These are phyloP conservation scores for Galerina sulciceps DNA, from an alignment of 768 basidiomycete genomes.

Conservation along the genomic window DNA sequence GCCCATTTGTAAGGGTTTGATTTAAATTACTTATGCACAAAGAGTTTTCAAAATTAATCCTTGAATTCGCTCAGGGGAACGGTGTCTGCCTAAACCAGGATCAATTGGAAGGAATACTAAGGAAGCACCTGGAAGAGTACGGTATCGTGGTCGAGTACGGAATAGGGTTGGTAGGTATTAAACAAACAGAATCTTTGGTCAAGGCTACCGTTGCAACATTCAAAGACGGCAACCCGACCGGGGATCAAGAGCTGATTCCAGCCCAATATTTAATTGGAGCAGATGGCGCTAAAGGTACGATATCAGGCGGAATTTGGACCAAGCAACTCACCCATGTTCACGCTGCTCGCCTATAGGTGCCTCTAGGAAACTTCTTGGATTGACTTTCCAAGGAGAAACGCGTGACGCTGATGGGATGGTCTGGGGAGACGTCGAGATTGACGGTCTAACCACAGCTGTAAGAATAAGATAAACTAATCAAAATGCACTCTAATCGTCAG, in stretches of 20 bases:
- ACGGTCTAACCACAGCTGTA: not conserved
- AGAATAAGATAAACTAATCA: not conserved
- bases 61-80: not conserved
- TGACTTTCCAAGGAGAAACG: conserved; percentile 1
- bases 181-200: conserved; percentile 17
- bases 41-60: conserved; percentile 6
- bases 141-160: conserved; percentile 22
- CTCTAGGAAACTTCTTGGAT: not conserved
- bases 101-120: conserved; percentile 19
- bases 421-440: not conserved
- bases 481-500: too few species aligned
- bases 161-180: conserved; percentile 16
- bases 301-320: not conserved
- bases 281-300: not conserved
- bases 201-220: conserved; percentile 12
- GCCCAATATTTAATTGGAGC: not conserved
- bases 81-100: not conserved
- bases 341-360: not conserved
- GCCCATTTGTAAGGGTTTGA: conserved; percentile 22
- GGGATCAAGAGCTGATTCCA: conserved; percentile 7
- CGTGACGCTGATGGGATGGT: not conserved
- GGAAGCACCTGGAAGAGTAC: conserved; percentile 17
- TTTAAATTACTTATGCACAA: not conserved
- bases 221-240: conserved; percentile 13
- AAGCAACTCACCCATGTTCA: not conserved